These are phyloP conservation scores for Syzygium malaccense DNA, from an alignment of 441 rosid genomes.

Conservation along the genomic window DNA sequence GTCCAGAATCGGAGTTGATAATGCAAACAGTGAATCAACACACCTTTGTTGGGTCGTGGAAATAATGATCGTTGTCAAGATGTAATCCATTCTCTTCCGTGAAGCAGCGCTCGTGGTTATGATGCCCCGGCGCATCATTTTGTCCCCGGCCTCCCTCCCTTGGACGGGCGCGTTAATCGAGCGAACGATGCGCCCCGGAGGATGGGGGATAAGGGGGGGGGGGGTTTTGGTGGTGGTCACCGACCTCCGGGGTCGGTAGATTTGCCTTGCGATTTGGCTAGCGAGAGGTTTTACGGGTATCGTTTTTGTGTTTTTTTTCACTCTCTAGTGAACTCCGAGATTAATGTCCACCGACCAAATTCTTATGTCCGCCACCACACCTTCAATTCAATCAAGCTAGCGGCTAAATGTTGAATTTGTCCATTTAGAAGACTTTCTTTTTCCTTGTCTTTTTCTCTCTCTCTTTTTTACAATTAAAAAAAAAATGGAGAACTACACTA, in stretches of 20 bases:
- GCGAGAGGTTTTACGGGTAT: too few species aligned
- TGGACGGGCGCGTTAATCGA: not conserved
- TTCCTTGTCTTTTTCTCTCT: not conserved
- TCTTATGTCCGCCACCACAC: not conserved
- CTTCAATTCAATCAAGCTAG: not conserved
- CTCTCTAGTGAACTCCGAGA: not conserved
- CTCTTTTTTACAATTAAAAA: too few species aligned
- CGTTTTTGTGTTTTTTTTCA: not conserved
- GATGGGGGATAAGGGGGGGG: not conserved
- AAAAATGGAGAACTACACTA: not conserved
- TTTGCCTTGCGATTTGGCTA: not conserved
- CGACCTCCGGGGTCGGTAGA: not conserved
- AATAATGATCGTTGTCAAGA: not conserved
- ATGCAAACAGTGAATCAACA: not conserved
- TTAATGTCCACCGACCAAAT: not conserved
- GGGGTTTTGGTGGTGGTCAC: not conserved
- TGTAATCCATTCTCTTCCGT: not conserved
- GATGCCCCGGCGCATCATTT: not conserved
- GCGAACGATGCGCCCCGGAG: not conserved
- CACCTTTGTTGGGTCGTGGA: not conserved
- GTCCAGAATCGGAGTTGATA: not conserved
- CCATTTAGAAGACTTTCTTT: not conserved
- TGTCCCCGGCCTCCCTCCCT: not conserved
- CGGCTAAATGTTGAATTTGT: not conserved
- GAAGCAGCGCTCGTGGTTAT: not conserved